Conservation (phyloP, 495 filamentous ascomycete genomes). For the Darksidea phi region DNA sequence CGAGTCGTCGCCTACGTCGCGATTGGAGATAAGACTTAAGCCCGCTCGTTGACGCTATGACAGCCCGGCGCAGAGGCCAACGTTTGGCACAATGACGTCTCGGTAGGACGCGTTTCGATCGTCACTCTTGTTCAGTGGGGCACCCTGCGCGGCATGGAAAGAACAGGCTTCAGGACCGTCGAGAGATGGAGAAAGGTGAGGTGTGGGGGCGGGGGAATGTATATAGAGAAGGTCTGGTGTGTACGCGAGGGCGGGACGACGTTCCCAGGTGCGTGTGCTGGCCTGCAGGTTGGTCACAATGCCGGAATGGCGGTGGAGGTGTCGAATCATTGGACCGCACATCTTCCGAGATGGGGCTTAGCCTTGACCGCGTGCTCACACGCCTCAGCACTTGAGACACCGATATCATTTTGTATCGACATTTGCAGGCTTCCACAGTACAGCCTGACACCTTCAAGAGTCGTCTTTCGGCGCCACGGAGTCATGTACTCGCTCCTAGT, state of each 20-base stretch:
- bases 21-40: conserved; percentile 25
- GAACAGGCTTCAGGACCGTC: not conserved
- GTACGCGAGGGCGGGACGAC: not conserved
- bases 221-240: not conserved
- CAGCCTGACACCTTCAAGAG: too few species aligned
- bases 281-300: not conserved
- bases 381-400: not conserved
- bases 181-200: not conserved
- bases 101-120: not conserved
- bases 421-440: not conserved
- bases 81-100: conserved; percentile 10
- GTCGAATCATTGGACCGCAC: not conserved
- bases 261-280: conserved; percentile 2
- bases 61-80: conserved; percentile 7
- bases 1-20: conserved; percentile 5
- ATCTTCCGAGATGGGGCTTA: not conserved
- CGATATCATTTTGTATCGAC: not conserved
- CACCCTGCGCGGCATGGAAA: not conserved
- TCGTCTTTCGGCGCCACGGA: too few species aligned
- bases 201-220: not conserved
- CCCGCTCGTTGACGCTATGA: conserved; percentile 9
- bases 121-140: not conserved
- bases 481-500: too few species aligned
- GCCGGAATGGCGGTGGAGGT: not conserved
- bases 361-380: not conserved